Evolutionary conservation across 202 grass and related monocot genomes (phyloP).

Genomic region (Dendrocalamus latiflorus): DNA sequence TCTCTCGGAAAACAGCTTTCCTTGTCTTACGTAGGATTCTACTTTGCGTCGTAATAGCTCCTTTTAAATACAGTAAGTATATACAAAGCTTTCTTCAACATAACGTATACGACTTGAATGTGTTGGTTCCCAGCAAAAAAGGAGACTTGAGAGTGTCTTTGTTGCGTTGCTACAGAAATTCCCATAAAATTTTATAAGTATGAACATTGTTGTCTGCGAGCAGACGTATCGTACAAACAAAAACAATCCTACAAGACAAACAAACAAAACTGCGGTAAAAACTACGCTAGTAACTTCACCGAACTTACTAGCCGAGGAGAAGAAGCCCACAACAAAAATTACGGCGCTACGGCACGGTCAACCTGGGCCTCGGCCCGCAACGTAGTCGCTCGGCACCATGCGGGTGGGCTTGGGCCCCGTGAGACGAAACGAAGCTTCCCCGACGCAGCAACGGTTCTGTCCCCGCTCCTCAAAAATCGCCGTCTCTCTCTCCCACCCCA

Average conservation of each 20-base stretch:
- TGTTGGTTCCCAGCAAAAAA: neutral
- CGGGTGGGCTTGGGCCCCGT: constrained; percentile 1
- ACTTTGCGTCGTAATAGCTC: too few species aligned
- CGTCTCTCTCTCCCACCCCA: neutral
- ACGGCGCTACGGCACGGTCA: neutral
- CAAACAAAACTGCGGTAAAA: neutral
- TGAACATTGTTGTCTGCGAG: neutral
- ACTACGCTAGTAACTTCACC: neutral
- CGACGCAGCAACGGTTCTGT: constrained; percentile 50
- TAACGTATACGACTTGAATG: neutral
- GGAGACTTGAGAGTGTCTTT: neutral
- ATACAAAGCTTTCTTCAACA: neutral
- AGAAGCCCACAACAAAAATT: neutral
- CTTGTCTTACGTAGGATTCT: too few species aligned
- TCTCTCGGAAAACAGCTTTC: too few species aligned
- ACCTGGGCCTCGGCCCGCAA: neutral
- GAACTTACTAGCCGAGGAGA: neutral
- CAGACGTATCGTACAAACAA: neutral
- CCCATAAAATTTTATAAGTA: neutral
- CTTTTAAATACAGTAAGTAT: too few species aligned
- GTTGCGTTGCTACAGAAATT: neutral
- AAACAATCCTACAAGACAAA: neutral
- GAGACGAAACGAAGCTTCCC: constrained; percentile 56
- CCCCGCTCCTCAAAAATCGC: constrained; percentile 27
- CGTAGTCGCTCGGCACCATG: neutral